Evolutionary conservation across 345 rosid species (phyloP).

Genomic region (Cochlearia excelsa): DNA sequence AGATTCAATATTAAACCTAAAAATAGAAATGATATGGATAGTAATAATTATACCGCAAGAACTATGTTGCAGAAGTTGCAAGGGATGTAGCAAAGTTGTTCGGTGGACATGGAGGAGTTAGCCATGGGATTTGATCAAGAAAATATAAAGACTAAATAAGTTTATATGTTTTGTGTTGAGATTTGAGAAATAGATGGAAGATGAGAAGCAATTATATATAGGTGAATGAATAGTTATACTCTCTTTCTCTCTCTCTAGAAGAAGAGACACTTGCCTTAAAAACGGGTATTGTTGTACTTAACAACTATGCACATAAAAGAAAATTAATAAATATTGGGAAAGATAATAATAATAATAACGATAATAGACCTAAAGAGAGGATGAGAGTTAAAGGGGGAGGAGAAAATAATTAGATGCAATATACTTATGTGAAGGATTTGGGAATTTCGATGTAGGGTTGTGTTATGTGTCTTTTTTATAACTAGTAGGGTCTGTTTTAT

Average conservation of each 20-base stretch:
- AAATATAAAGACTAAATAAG: slow-evolving; percentile 5
- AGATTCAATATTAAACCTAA: slow-evolving; percentile 22
- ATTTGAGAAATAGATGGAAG: slow-evolving; percentile 9
- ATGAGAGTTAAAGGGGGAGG: slow-evolving; percentile 28
- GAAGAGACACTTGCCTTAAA: slow-evolving; percentile 28
- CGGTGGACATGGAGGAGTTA: slow-evolving; percentile 39
- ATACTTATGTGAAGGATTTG: slow-evolving; percentile 17
- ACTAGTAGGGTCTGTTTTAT: slow-evolving; percentile 27
- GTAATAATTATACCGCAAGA: slow-evolving; percentile 67
- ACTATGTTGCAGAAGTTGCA: slow-evolving; percentile 98
- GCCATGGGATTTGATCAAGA: slow-evolving; percentile 24
- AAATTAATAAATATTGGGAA: slow-evolving; percentile 8
- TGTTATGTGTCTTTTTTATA: slow-evolving; percentile 30
- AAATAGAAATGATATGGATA: slow-evolving; percentile 20
- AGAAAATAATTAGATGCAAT: slow-evolving; percentile 25
- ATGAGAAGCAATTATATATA: slow-evolving; percentile 21
- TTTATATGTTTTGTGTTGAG: slow-evolving; percentile 12
- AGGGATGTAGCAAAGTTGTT: slow-evolving; percentile 98
- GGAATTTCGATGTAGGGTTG: slow-evolving; percentile 33
- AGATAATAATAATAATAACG: slow-evolving; percentile 4
- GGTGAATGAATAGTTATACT: slow-evolving; percentile 11
- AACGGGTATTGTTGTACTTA: slow-evolving; percentile 31
- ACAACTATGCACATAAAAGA: slow-evolving; percentile 19
- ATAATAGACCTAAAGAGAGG: slow-evolving; percentile 26
- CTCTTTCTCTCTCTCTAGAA: slow-evolving; percentile 13